Evolutionary conservation across 164 flowering plant species (phyloP).

Genomic region (Annona cherimola): DNA sequence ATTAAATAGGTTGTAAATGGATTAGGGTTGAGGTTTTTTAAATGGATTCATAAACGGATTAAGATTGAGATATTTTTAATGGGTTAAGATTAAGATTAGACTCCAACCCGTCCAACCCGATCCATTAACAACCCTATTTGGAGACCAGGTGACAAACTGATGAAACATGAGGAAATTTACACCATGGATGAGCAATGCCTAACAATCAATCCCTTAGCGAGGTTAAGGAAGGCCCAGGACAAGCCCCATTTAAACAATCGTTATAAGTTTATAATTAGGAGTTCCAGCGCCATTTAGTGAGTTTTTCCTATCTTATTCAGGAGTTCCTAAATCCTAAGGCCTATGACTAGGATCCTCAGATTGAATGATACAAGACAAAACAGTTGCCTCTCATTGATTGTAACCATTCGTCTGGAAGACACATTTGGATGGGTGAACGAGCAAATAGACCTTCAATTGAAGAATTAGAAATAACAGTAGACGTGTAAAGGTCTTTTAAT

Average conservation of each 20-base stretch:
- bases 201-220: neutral
- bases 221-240: neutral
- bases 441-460: neutral
- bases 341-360: neutral
- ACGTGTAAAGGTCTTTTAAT: neutral
- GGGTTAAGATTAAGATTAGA: no score
- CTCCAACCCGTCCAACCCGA: no score
- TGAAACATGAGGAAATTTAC: neutral
- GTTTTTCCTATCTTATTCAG: neutral
- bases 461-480: neutral
- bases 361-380: neutral
- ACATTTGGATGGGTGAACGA: neutral
- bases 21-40: no score
- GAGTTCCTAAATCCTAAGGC: neutral
- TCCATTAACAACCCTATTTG: neutral
- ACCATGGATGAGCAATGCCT: neutral
- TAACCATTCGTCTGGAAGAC: neutral
- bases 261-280: no score
- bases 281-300: no score
- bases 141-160: neutral
- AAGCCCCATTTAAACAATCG: neutral
- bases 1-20: no score
- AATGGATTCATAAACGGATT: no score
- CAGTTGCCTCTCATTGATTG: neutral
- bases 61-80: no score